Conservation (phyloP, 306 rosid species). For the Urtica urens region DNA sequence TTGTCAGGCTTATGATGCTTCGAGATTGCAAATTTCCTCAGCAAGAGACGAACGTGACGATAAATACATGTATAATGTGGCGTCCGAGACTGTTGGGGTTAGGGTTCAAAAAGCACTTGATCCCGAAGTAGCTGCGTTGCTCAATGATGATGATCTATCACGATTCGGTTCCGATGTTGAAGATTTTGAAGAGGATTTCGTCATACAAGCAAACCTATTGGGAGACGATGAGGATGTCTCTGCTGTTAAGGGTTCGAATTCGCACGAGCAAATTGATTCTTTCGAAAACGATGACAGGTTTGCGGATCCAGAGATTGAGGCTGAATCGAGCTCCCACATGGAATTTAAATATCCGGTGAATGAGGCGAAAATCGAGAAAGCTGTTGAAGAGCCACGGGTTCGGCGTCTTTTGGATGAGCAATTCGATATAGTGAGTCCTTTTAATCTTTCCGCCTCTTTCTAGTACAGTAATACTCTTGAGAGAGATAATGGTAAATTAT, state of each 20-base stretch:
- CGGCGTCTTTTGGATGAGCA: constrained; percentile 67
- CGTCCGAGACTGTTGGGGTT: constrained; percentile 47
- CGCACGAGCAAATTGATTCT: constrained; percentile 14
- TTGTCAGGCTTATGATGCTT: constrained; percentile 85
- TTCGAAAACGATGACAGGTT: constrained; percentile 14
- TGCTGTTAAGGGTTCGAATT: constrained; percentile 1
- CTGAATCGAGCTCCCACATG: constrained; percentile 15
- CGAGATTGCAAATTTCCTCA: constrained; percentile 42
- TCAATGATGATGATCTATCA: constrained; percentile 61
- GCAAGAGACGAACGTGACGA: constrained; percentile 31
- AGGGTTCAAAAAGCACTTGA: constrained; percentile 69
- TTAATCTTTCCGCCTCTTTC: not conserved
- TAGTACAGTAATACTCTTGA: too few relatives aligned
- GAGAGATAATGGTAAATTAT: too few relatives aligned
- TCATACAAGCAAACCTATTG: constrained; percentile 53
- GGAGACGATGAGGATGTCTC: constrained; percentile 24
- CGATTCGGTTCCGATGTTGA: constrained; percentile 74
- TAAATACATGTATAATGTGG: constrained; percentile 37
- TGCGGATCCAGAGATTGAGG: constrained; percentile 7
- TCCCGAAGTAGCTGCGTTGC: constrained; percentile 78
- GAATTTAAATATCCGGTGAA: constrained; percentile 3
- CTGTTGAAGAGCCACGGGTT: constrained; percentile 39
- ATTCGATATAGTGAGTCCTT: constrained; percentile 63
- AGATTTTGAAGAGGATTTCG: constrained; percentile 90
- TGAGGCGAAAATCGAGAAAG: constrained; percentile 10